These are phyloP conservation scores for Rehmannia glutinosa DNA, from an alignment of 257 asterid species.

Conservation along the genomic window DNA sequence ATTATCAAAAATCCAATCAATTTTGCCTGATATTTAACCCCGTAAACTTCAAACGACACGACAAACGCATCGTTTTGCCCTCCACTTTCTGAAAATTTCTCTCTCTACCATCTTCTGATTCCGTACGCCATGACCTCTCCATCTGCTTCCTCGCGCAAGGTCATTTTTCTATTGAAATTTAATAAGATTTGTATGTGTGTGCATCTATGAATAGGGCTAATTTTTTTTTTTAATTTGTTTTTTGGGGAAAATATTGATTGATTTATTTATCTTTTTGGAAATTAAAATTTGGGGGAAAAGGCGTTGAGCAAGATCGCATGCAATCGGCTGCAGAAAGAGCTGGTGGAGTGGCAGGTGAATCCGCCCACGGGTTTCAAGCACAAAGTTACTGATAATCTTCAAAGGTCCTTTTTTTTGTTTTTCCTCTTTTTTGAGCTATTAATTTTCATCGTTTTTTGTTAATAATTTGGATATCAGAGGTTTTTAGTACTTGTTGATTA, in stretches of 20 bases:
- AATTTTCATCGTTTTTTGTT: not conserved
- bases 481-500: not conserved
- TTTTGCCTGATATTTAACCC: not conserved
- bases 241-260: not conserved
- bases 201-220: not conserved
- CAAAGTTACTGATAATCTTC: slow-evolving; percentile 86
- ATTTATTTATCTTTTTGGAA: slow-evolving; percentile 11
- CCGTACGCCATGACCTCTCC: slow-evolving; percentile 43
- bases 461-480: not conserved
- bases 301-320: slow-evolving; percentile 94
- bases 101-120: slow-evolving; percentile 9
- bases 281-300: slow-evolving; percentile 32
- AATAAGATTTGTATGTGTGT: not conserved
- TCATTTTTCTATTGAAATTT: not conserved
- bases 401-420: slow-evolving; percentile 44
- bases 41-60: not conserved
- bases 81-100: slow-evolving; percentile 6
- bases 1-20: not conserved
- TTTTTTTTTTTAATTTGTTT: not conserved
- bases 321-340: slow-evolving; percentile 95
- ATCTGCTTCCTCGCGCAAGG: slow-evolving; percentile 62
- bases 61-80: slow-evolving; percentile 8
- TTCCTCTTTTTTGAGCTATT: not conserved
- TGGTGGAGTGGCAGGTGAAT: slow-evolving; percentile 96
- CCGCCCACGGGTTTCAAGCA: slow-evolving; percentile 92